Evolutionary conservation across 352 stramenopile genomes (phyloP).

Genomic region (Phytophthora crassamura): DNA sequence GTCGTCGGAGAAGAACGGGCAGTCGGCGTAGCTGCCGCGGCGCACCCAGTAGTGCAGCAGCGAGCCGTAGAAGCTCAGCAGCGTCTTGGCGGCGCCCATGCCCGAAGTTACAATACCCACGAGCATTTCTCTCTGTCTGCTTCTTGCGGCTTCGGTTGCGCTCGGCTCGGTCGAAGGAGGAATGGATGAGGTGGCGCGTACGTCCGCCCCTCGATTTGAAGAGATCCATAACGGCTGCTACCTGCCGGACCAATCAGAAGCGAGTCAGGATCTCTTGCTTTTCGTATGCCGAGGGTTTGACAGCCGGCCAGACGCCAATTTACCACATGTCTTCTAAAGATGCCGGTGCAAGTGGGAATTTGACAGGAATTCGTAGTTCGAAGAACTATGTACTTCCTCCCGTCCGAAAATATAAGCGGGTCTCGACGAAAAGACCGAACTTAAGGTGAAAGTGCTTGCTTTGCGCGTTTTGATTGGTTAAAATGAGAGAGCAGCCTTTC

Average conservation of each 20-base stretch:
- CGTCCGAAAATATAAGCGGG: slow-evolving; percentile 8
- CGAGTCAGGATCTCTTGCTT: slow-evolving; percentile 1
- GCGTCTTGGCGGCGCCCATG: slow-evolving; percentile 36
- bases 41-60: slow-evolving; percentile 84
- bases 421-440: background rate
- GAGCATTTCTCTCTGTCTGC: slow-evolving; percentile 29
- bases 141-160: slow-evolving; percentile 11
- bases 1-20: slow-evolving; percentile 80
- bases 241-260: slow-evolving; percentile 11
- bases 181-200: slow-evolving; percentile 20
- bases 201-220: slow-evolving; percentile 25
- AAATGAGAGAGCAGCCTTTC: slow-evolving; percentile 1
- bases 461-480: background rate
- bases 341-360: no score
- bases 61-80: slow-evolving; percentile 82
- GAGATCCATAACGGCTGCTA: slow-evolving; percentile 29
- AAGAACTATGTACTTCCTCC: no score
- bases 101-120: slow-evolving; percentile 37
- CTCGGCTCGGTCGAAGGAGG: slow-evolving; percentile 22
- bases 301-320: no score
- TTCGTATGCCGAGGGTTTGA: no score
- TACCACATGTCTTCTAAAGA: no score
- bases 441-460: background rate
- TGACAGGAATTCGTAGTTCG: no score
- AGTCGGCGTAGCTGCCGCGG: slow-evolving; percentile 74